Base-by-base conservation (phyloP, 2,329 filamentous ascomycete species). In the Talaromyces marneffei region DNA sequence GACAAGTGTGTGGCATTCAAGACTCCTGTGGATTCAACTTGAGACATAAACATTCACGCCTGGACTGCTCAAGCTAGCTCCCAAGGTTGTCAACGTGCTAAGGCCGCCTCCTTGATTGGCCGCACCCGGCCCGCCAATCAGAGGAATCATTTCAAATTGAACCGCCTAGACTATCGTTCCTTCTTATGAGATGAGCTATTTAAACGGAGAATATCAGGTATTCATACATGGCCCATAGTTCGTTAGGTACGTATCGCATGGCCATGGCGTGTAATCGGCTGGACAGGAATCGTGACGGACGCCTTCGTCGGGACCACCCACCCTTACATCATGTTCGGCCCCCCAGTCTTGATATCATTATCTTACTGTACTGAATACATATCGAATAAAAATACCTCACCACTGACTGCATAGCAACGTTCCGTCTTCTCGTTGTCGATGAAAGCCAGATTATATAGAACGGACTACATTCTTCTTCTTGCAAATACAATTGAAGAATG, bases 141-240 rank as follows among this genome's bases (percentile, higher is more conserved):
- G 39, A 37, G n/a, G 18, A 44, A 16, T 6, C 31, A 27, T 55
- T 39, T 7, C 52, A 18, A 54, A 27, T 27, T 40, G 14, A 25
- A 37, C 52, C 40, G 52, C 29, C 50, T 23, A 53, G 31, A 14
- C 23, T 27, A 50, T 3, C 16, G 23, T 8, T 23, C 16, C n/a
- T 29, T 35, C 31, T 35, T 53, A 31, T 5, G 33, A 2, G 7
- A 39, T 55, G 52, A 40, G 52, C 33, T 29, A 55, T 55, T 55
- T 37, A 39, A 18, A 37, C 52, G 52, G 52, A 20, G 31, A 55
- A 55, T 55, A 55, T 55, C 52, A 55, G 52, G 52, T 55, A 55
- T 55, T 55, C 52, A 55, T 55, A 55, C 52, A 55, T 37, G 9
- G n/a, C 7, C n/a, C 18, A 12, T 23, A 35, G 18, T 39, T 37